A percentile compares a stretch with the other conserved stretches of the same genome.
Conservation (phyloP, 352 stramenopile genomes). For the Globisporangium recalcitrans region DNA sequence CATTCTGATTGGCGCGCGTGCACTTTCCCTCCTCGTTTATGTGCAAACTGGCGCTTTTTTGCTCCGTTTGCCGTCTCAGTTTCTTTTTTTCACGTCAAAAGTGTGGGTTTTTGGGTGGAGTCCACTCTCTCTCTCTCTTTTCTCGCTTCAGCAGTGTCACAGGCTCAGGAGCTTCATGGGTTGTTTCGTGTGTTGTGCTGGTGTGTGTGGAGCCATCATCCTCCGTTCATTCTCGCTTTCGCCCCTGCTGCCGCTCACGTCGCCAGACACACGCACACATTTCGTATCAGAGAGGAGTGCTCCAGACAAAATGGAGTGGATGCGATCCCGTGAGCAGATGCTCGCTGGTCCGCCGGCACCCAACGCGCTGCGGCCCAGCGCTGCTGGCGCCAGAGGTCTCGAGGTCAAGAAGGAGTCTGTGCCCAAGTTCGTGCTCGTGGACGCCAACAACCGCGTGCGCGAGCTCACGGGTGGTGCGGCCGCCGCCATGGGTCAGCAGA, state of each 20-base stretch:
- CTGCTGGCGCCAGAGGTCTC: neutral
- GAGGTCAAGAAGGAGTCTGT: constrained; percentile 21
- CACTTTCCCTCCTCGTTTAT: neutral
- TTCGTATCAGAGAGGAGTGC: neutral
- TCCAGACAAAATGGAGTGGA: constrained; percentile 65
- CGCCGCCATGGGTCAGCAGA: constrained; percentile 7
- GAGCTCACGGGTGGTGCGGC: constrained; percentile 43
- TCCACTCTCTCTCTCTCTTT: constrained; percentile 2
- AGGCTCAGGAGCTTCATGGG: neutral
- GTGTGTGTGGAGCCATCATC: constrained; percentile 12
- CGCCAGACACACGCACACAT: no score
- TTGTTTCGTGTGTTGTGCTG: constrained; percentile 3
- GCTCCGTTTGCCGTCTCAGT: constrained; percentile 14
- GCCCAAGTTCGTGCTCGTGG: constrained; percentile 65
- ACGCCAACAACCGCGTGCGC: constrained; percentile 67
- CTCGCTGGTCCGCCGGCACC: constrained; percentile 23
- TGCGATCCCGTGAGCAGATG: constrained; percentile 43
- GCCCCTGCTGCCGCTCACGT: constrained; percentile 7
- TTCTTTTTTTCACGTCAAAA: constrained; percentile 14
- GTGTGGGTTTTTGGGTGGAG: constrained; percentile 1
- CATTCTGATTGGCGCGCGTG: constrained; percentile 1
- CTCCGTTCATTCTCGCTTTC: constrained; percentile 17
- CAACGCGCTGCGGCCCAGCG: constrained; percentile 1
- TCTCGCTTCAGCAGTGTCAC: constrained; percentile 2
- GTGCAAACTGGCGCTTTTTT: neutral